phyloP scores from a whole-genome alignment of 306 rosid species.

The Pueraria montana region DNA sequence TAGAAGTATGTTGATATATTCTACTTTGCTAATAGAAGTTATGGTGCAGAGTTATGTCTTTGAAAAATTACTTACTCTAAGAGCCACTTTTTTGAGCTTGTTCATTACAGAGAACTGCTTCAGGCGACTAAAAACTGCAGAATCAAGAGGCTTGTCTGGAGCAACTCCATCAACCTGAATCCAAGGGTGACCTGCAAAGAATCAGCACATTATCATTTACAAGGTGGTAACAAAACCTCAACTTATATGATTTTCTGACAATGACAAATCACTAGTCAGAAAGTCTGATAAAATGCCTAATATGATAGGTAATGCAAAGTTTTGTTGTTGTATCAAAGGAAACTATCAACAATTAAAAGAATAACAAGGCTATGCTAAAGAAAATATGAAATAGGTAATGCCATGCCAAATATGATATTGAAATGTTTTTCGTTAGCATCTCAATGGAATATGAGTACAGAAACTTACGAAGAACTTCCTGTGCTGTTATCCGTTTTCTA shows the following conservation, averaged over 20 bases:
- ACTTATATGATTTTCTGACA: background rate
- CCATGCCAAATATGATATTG: background rate
- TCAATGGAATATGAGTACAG: background rate
- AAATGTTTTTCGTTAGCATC: background rate
- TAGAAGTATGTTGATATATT: background rate
- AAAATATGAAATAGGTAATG: background rate
- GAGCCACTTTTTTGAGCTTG: conserved; percentile 89
- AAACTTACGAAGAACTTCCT: conserved; percentile 83
- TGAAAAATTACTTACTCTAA: conserved; percentile 60
- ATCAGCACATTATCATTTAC: conserved; percentile 23
- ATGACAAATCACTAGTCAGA: background rate
- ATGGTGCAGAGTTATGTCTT: background rate
- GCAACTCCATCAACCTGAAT: conserved; percentile 80
- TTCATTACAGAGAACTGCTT: conserved; percentile 85
- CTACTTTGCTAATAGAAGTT: background rate
- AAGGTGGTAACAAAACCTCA: conserved; percentile 25
- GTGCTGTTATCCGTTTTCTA: conserved; percentile 66
- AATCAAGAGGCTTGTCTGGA: conserved; percentile 78
- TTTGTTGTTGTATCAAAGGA: background rate
- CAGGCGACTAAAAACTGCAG: conserved; percentile 74
- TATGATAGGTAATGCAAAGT: too few species aligned
- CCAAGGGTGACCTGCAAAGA: conserved; percentile 87
- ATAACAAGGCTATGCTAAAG: background rate
- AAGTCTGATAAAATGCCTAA: conserved; percentile 8
- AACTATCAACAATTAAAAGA: background rate